A percentile compares a stretch with the other conserved stretches of the same genome.
These are phyloP conservation scores for Thielaviopsis populi DNA, from an alignment of 2,329 filamentous ascomycete species.

Conservation along the genomic window DNA sequence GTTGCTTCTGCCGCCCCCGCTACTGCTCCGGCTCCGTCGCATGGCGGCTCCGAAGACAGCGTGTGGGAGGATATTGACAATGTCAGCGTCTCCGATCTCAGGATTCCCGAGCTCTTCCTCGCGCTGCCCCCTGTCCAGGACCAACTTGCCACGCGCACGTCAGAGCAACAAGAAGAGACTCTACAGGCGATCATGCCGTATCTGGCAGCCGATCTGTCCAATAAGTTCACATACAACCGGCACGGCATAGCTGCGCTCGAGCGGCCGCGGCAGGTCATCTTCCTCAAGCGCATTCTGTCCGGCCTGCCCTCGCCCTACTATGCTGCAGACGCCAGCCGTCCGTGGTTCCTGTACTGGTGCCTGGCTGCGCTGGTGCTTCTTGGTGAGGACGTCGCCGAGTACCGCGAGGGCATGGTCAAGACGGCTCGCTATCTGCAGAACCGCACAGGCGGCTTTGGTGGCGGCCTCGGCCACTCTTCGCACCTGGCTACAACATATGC, in stretches of 20 bases:
- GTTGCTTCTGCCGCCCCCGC: not conserved
- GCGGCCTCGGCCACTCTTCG: constrained; percentile 78
- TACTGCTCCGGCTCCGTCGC: not conserved
- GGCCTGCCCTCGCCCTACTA: constrained; percentile 56
- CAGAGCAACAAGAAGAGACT: constrained; percentile 51
- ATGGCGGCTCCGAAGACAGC: not conserved
- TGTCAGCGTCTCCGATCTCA: not conserved
- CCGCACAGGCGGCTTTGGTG: constrained; percentile 69
- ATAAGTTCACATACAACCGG: constrained; percentile 45
- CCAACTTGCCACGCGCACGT: constrained; percentile 50
- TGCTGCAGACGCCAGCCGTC: constrained; percentile 68
- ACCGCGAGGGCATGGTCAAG: constrained; percentile 52
- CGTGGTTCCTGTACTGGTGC: constrained; percentile 93
- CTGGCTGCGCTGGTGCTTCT: constrained; percentile 60
- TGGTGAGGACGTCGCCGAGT: constrained; percentile 55
- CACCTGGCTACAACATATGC: constrained; percentile 88
- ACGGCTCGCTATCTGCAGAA: constrained; percentile 78
- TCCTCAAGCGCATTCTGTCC: constrained; percentile 43
- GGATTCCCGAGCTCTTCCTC: constrained; percentile 43
- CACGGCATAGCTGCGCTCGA: constrained; percentile 63
- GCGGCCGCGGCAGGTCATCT: constrained; percentile 44
- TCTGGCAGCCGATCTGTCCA: constrained; percentile 31
- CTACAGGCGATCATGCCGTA: constrained; percentile 54
- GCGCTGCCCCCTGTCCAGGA: constrained; percentile 49
- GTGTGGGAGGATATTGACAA: constrained; percentile 17